Evolutionary conservation across 345 rosid genomes (phyloP).

Genomic region (Rhizophora apiculata): DNA sequence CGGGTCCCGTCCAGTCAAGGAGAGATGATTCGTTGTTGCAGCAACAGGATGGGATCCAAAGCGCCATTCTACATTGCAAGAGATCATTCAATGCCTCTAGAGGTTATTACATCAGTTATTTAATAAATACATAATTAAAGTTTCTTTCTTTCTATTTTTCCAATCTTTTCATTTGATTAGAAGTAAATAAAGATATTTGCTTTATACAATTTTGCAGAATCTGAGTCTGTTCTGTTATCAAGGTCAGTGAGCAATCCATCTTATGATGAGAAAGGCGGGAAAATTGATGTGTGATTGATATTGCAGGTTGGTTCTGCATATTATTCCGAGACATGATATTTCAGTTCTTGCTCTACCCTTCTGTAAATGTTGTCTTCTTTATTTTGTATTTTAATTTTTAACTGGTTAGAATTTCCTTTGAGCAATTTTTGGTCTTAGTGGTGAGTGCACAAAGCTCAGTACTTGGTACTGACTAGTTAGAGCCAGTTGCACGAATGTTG

Average conservation of each 20-base stretch:
- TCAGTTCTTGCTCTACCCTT: too few relatives aligned
- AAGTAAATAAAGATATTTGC: background rate
- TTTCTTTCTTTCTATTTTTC: background rate
- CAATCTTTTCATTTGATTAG: background rate
- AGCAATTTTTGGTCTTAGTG: too few relatives aligned
- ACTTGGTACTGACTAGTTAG: too few relatives aligned
- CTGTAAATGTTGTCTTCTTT: too few relatives aligned
- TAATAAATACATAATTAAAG: background rate
- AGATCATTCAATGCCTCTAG: slow-evolving; percentile 67
- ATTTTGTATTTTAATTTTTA: too few relatives aligned
- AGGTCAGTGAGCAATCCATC: slow-evolving; percentile 68
- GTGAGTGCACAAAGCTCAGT: too few relatives aligned
- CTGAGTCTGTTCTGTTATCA: slow-evolving; percentile 53
- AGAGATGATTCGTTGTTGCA: slow-evolving; percentile 91
- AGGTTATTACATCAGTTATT: background rate
- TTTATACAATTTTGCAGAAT: slow-evolving; percentile 33
- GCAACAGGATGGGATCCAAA: slow-evolving; percentile 89
- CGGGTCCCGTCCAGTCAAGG: slow-evolving; percentile 29
- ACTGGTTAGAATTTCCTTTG: too few relatives aligned
- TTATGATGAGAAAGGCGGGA: slow-evolving; percentile 26
- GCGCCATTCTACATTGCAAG: slow-evolving; percentile 96
- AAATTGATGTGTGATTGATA: background rate
- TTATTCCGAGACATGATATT: too few relatives aligned
- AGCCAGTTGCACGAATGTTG: too few relatives aligned
- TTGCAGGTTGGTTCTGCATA: background rate